A percentile compares a stretch with the other conserved stretches of the same genome.
Evolutionary conservation across 2,329 filamentous ascomycete species (phyloP).

Genomic region (Colletotrichum theobromicola): DNA sequence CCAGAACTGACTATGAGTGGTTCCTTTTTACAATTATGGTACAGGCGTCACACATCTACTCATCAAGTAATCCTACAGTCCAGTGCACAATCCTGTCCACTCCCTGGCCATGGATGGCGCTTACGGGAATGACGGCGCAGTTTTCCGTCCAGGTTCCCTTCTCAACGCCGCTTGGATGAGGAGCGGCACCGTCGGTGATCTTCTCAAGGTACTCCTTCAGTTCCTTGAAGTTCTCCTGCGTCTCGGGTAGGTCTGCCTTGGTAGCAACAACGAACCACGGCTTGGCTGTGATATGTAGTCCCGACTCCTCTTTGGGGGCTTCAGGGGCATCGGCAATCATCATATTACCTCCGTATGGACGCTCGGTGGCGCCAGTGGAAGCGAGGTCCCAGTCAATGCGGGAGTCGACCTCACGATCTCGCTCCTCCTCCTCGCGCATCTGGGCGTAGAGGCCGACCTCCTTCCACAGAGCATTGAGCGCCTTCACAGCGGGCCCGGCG

Average conservation of each 20-base stretch:
- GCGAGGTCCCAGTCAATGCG: constrained; percentile 64
- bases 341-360: constrained; percentile 23
- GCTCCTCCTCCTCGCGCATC: constrained; percentile 75
- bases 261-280: constrained; percentile 97
- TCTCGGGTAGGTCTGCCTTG: constrained; percentile 84
- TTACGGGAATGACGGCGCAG: constrained; percentile 80
- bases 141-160: constrained; percentile 60
- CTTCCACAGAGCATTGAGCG: constrained; percentile 83
- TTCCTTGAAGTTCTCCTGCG: constrained; percentile 75
- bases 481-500: constrained; percentile 78
- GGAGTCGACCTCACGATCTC: constrained; percentile 64
- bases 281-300: constrained; percentile 85
- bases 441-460: constrained; percentile 89
- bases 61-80: constrained; percentile 71
- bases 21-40: not conserved
- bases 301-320: constrained; percentile 33
- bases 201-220: constrained; percentile 74
- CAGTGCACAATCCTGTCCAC: constrained; percentile 77
- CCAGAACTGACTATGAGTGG: not conserved
- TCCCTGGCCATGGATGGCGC: constrained; percentile 86
- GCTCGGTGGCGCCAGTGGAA: constrained; percentile 40
- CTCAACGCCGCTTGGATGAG: constrained; percentile 75
- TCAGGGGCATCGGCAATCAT: constrained; percentile 32
- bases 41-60: constrained; percentile 28
- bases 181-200: constrained; percentile 65